Conservation (phyloP, 2,329 filamentous ascomycete genomes). For the Colletotrichum costaricense region DNA sequence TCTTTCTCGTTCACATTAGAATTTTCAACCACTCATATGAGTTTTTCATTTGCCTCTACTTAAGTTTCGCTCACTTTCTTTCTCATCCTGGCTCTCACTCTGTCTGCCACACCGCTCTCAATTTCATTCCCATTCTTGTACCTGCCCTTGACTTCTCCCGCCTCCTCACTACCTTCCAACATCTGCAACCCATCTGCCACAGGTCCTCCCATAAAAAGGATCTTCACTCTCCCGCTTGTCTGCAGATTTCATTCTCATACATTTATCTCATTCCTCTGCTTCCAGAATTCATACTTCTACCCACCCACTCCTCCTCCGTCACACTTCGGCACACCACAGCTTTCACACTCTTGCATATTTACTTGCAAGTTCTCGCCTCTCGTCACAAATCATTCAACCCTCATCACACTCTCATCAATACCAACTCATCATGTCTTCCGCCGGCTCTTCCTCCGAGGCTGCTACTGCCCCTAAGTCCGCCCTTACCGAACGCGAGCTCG, state of each 20-base stretch:
- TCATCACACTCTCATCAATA: not conserved
- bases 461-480: not conserved
- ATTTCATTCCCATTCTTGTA: not conserved
- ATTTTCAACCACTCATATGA: too few species aligned
- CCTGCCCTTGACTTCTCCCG: not conserved
- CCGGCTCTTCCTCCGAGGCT: not conserved
- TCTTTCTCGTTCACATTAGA: not conserved
- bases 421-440: not conserved
- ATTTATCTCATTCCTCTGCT: not conserved
- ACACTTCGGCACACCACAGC: not conserved
- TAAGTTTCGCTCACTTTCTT: not conserved
- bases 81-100: not conserved
- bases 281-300: not conserved
- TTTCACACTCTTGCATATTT: not conserved
- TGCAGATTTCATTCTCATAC: not conserved
- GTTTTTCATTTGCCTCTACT: too few species aligned
- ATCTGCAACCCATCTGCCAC: not conserved
- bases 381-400: not conserved
- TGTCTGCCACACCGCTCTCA: not conserved
- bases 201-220: not conserved
- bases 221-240: not conserved
- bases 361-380: not conserved
- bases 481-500: constrained; percentile 40
- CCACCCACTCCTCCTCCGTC: not conserved
- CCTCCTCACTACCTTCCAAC: not conserved